These are phyloP conservation scores for Phytophthora fragariaefolia DNA, from an alignment of 352 stramenopile species.

Conservation along the genomic window DNA sequence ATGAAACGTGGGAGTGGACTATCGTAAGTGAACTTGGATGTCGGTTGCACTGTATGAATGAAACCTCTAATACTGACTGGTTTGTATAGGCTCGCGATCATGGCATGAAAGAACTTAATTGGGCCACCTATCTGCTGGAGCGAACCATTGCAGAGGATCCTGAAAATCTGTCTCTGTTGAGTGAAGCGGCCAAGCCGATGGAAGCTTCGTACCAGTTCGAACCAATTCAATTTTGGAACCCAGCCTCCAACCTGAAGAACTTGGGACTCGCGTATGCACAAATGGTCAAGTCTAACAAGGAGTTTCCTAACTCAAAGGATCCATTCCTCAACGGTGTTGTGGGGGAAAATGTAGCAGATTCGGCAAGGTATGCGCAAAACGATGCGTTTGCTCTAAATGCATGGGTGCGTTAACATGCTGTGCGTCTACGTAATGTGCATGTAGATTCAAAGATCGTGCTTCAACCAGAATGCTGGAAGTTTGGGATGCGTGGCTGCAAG, in stretches of 20 bases:
- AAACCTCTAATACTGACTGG: neutral
- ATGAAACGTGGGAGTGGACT: slow-evolving; percentile 94
- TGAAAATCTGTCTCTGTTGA: slow-evolving; percentile 68
- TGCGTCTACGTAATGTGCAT: slow-evolving; percentile 34
- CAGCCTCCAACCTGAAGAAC: slow-evolving; percentile 90
- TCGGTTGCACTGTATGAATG: neutral
- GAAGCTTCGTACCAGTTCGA: slow-evolving; percentile 73
- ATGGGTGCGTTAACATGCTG: no score
- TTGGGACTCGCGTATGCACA: slow-evolving; percentile 93
- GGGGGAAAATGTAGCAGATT: slow-evolving; percentile 44
- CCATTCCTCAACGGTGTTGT: slow-evolving; percentile 62
- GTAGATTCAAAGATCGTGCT: slow-evolving; percentile 72
- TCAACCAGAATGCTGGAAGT: slow-evolving; percentile 74
- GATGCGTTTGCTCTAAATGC: neutral
- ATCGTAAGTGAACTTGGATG: slow-evolving; percentile 54
- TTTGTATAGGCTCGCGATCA: slow-evolving; percentile 63
- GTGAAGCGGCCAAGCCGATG: slow-evolving; percentile 77
- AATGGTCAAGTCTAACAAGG: slow-evolving; percentile 86
- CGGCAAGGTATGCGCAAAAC: slow-evolving; percentile 35
- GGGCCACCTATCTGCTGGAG: slow-evolving; percentile 91
- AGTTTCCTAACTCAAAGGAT: slow-evolving; percentile 46
- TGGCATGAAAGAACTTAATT: slow-evolving; percentile 79
- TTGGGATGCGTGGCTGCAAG: slow-evolving; percentile 62
- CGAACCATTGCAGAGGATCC: slow-evolving; percentile 76
- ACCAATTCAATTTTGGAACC: slow-evolving; percentile 63